Percentiles rank a stretch among this genome's conserved stretches.
These are phyloP conservation scores for Striga asiatica DNA, from an alignment of 257 asterid genomes.

Conservation along the genomic window DNA sequence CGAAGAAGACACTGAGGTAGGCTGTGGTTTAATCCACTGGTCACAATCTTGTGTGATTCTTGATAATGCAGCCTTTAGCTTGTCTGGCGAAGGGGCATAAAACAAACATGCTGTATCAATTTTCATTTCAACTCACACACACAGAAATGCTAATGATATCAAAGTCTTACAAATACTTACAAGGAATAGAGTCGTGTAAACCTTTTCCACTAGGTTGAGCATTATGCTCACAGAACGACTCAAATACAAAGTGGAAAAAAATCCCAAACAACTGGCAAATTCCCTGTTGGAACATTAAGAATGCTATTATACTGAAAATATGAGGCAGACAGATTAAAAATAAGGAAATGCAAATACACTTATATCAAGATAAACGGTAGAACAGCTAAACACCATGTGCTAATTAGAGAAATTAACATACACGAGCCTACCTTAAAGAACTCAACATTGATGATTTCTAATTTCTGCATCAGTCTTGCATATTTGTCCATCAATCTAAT, in stretches of 20 bases:
- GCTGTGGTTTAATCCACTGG: constrained; percentile 73
- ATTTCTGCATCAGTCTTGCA: constrained; percentile 94
- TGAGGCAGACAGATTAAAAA: background rate
- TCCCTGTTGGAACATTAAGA: constrained; percentile 49
- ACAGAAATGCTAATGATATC: constrained; percentile 1
- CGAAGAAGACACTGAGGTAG: constrained; percentile 38
- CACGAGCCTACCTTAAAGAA: constrained; percentile 63
- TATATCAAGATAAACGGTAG: constrained; percentile 5
- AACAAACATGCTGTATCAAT: constrained; percentile 10
- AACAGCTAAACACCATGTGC: constrained; percentile 9
- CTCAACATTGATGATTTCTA: constrained; percentile 83
- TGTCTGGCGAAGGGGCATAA: constrained; percentile 38
- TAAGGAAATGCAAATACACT: background rate
- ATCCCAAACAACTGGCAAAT: constrained; percentile 86
- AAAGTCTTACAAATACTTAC: constrained; percentile 41
- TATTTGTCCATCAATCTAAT: constrained; percentile 93
- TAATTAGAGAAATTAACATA: constrained; percentile 10
- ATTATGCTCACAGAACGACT: constrained; percentile 59
- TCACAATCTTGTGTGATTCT: constrained; percentile 85
- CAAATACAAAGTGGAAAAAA: constrained; percentile 75
- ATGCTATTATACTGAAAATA: background rate
- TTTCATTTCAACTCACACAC: background rate
- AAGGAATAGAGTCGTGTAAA: constrained; percentile 21
- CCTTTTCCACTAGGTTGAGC: constrained; percentile 55
- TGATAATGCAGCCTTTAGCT: constrained; percentile 76